Conservation (phyloP, 1,284 basidiomycete genomes). For the Malassezia sp. region DNA sequence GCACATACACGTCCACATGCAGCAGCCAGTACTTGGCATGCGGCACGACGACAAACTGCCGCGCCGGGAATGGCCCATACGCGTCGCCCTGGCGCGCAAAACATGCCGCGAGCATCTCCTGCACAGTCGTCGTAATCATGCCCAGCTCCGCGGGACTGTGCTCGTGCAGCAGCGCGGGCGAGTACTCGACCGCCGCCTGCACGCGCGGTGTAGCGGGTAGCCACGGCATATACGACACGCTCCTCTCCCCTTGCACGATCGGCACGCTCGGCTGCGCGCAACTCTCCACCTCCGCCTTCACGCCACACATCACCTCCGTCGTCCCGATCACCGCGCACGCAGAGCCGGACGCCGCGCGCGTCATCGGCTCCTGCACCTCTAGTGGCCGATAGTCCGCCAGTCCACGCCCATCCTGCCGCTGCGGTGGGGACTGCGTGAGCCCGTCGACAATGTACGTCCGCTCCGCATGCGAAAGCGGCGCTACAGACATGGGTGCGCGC, state of each 20-base stretch:
- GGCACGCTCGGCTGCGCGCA: slow-evolving; percentile 1
- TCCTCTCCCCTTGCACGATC: not conserved
- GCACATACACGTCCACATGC: slow-evolving; percentile 32
- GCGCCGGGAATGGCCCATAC: slow-evolving; percentile 18
- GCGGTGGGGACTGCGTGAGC: slow-evolving; percentile 24
- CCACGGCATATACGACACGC: slow-evolving; percentile 7
- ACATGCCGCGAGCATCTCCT: slow-evolving; percentile 11
- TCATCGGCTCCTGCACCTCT: slow-evolving; percentile 20
- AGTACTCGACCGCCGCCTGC: slow-evolving; percentile 8
- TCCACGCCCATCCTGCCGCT: slow-evolving; percentile 26
- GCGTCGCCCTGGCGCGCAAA: not conserved
- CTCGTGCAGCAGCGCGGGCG: slow-evolving; percentile 12
- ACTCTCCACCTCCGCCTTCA: slow-evolving; percentile 28
- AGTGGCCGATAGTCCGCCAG: slow-evolving; percentile 30
- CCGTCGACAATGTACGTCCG: slow-evolving; percentile 33
- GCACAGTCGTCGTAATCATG: slow-evolving; percentile 6
- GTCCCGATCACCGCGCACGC: slow-evolving; percentile 29
- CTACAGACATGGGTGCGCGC: slow-evolving; percentile 20
- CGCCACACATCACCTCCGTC: slow-evolving; percentile 34
- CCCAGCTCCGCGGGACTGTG: slow-evolving; percentile 9
- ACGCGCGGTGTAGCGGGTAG: slow-evolving; percentile 8
- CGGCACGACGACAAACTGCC: slow-evolving; percentile 30
- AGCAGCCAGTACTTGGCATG: slow-evolving; percentile 35
- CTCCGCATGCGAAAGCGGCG: slow-evolving; percentile 33
- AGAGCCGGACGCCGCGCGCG: slow-evolving; percentile 32